Percentiles rank a stretch among this genome's conserved stretches.
Evolutionary conservation across 2,329 filamentous ascomycete species (phyloP).

Genomic region (Metarhizium album): DNA sequence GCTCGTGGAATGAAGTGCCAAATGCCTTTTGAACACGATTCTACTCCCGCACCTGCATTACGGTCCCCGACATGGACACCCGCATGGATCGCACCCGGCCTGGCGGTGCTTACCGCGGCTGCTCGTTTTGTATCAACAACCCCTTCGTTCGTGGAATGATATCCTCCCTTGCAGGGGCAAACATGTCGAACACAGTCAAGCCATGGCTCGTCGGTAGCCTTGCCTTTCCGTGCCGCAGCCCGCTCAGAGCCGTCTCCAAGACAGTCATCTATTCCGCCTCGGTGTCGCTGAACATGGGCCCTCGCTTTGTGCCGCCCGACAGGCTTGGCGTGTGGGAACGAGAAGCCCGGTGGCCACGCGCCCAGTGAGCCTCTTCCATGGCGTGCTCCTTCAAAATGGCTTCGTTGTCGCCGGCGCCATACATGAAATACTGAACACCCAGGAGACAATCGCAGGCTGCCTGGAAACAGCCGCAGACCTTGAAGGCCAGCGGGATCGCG

Average conservation of each 20-base stretch:
- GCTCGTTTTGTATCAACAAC: neutral
- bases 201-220: neutral
- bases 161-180: neutral
- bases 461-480: constrained; percentile 74
- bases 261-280: constrained; percentile 15
- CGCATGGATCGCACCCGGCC: too few relatives aligned
- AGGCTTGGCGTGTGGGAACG: constrained; percentile 17
- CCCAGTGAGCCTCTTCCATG: constrained; percentile 23
- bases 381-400: constrained; percentile 27
- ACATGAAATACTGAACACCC: constrained; percentile 64
- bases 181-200: neutral
- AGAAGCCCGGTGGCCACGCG: constrained; percentile 17
- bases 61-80: neutral
- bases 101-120: neutral
- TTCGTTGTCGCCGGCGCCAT: constrained; percentile 39
- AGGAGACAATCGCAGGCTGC: constrained; percentile 64
- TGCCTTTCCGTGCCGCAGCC: constrained; percentile 1
- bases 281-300: constrained; percentile 26
- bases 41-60: neutral
- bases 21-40: neutral
- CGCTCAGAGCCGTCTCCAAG: constrained; percentile 5
- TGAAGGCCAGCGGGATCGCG: constrained; percentile 67
- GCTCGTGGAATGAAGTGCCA: neutral
- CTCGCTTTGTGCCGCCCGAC: constrained; percentile 29
- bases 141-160: neutral